Evolutionary conservation across 1,284 basidiomycete genomes (phyloP).

Genomic region (Malassezia psittaci): DNA sequence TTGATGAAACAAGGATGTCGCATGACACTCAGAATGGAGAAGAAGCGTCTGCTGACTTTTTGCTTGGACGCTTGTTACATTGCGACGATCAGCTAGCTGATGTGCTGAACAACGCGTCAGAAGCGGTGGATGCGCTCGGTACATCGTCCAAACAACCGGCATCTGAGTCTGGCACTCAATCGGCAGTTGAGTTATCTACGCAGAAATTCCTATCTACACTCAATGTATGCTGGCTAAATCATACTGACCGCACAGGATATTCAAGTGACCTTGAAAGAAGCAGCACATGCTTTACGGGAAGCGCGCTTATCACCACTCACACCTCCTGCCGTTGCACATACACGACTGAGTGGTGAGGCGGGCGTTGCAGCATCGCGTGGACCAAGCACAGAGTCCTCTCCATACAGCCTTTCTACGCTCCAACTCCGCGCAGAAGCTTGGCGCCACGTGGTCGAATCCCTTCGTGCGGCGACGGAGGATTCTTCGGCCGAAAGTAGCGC

Average conservation of each 20-base stretch:
- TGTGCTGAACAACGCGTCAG: slow-evolving; percentile 2
- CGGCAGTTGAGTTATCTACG: background rate
- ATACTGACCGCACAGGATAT: slow-evolving; percentile 13
- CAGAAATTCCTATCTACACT: slow-evolving; percentile 13
- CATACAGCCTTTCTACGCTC: slow-evolving; percentile 13
- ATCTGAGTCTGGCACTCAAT: background rate
- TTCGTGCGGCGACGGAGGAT: background rate
- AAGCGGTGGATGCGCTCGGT: slow-evolving; percentile 3
- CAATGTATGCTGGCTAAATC: slow-evolving; percentile 2
- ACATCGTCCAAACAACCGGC: background rate
- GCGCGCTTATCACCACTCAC: slow-evolving; percentile 15
- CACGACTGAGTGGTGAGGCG: slow-evolving; percentile 14
- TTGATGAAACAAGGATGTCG: no score
- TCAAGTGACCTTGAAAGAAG: slow-evolving; percentile 13
- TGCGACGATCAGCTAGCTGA: slow-evolving; percentile 16
- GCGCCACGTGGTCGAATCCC: slow-evolving; percentile 12
- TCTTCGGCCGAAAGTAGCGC: background rate
- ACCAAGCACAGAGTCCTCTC: background rate
- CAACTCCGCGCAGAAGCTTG: slow-evolving; percentile 14
- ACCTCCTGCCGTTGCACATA: slow-evolving; percentile 7
- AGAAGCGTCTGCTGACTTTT: slow-evolving; percentile 9
- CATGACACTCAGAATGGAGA: no score
- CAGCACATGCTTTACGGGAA: slow-evolving; percentile 16
- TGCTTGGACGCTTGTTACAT: slow-evolving; percentile 13
- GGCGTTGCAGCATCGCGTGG: slow-evolving; percentile 11